Evolutionary conservation across 768 basidiomycete species (phyloP).

Genomic region (Phylloporus scabripes): DNA sequence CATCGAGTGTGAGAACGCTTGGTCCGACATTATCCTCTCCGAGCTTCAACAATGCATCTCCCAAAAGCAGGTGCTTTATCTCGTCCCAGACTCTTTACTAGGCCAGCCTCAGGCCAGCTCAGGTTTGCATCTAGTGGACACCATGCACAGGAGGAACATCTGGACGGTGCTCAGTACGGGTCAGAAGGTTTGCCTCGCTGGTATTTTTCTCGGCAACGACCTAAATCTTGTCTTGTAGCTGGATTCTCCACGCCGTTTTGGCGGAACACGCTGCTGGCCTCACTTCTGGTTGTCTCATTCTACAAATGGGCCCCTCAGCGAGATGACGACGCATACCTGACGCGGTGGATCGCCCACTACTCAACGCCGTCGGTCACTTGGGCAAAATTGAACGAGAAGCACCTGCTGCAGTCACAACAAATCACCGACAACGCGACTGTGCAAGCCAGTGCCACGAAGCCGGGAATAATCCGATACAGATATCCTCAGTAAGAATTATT

Average conservation of each 20-base stretch:
- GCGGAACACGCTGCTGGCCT: conserved; percentile 54
- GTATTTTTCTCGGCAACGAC: conserved; percentile 1
- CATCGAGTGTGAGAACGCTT: conserved; percentile 15
- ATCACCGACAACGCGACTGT: conserved; percentile 38
- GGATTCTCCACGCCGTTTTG: conserved; percentile 65
- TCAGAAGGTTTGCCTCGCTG: conserved; percentile 51
- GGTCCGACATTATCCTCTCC: neutral
- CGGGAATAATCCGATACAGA: conserved; percentile 53
- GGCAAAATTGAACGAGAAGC: conserved; percentile 51
- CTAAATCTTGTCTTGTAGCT: conserved; percentile 10
- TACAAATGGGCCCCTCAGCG: conserved; percentile 68
- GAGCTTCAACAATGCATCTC: conserved; percentile 25
- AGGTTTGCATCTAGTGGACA: conserved; percentile 41
- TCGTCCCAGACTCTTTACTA: conserved; percentile 29
- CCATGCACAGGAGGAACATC: conserved; percentile 37
- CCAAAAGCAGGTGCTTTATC: conserved; percentile 35
- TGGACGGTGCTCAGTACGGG: conserved; percentile 41
- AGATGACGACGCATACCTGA: conserved; percentile 56
- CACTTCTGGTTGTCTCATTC: conserved; percentile 45
- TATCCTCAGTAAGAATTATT: conserved; percentile 64
- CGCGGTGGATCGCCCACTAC: conserved; percentile 61
- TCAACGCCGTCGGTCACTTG: conserved; percentile 49
- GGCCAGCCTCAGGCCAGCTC: conserved; percentile 31
- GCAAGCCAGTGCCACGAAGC: conserved; percentile 39
- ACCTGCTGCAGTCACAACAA: conserved; percentile 43